Conservation (phyloP, 2,329 filamentous ascomycete genomes). For the Colletotrichum coccodes region DNA sequence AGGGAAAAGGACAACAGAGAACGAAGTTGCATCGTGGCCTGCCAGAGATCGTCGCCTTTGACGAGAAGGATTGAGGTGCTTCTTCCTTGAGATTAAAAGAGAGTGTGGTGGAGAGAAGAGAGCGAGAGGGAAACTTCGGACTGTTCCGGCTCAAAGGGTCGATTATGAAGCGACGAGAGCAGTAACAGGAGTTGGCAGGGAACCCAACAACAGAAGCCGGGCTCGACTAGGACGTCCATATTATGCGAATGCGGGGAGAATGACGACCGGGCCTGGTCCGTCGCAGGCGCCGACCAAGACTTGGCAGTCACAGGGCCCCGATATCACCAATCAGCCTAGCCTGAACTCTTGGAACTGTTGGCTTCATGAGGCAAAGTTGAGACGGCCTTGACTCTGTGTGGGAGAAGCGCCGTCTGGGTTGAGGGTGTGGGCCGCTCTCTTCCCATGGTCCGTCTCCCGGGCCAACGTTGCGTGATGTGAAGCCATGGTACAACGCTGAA, state of each 20-base stretch:
- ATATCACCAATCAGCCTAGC: not conserved
- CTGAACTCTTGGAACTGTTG: constrained; percentile 1
- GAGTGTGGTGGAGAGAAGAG: constrained; percentile 11
- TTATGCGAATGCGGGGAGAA: not conserved
- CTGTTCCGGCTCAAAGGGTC: not conserved
- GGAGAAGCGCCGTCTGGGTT: not conserved
- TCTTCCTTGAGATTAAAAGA: constrained; percentile 10
- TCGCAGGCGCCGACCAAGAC: not conserved
- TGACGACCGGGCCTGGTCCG: not conserved
- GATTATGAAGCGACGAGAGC: not conserved
- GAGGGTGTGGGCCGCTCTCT: not conserved
- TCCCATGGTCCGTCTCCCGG: not conserved
- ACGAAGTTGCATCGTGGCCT: constrained; percentile 18
- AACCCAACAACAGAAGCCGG: not conserved
- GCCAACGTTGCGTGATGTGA: not conserved
- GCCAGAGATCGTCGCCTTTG: not conserved
- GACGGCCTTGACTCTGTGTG: constrained; percentile 17
- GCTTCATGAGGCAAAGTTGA: constrained; percentile 29
- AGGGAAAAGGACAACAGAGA: constrained; percentile 9
- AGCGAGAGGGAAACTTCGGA: constrained; percentile 19
- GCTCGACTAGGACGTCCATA: constrained; percentile 3
- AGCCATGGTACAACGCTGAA: not conserved
- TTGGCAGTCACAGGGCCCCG: constrained; percentile 14
- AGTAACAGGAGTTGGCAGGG: not conserved
- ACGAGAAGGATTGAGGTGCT: constrained; percentile 11